These are phyloP conservation scores for Clarireedia homoeocarpa DNA, from an alignment of 2,329 filamentous ascomycete species.

Conservation along the genomic window DNA sequence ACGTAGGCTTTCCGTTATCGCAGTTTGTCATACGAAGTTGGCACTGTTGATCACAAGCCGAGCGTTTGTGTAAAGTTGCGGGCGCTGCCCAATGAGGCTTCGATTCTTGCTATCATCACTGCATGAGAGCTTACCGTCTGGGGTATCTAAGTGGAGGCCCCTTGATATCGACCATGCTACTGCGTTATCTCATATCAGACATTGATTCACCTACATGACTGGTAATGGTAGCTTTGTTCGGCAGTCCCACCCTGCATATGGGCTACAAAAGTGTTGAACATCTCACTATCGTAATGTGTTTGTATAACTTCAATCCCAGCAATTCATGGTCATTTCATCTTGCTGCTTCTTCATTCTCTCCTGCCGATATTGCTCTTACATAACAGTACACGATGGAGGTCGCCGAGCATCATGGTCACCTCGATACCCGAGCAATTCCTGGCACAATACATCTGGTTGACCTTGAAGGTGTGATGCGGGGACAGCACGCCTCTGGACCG, in stretches of 20 bases:
- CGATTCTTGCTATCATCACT: not conserved
- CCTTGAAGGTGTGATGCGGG: slow-evolving; percentile 21
- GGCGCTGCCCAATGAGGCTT: not conserved
- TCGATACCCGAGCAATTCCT: slow-evolving; percentile 17
- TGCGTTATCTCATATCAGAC: slow-evolving; percentile 3
- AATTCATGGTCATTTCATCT: too few species aligned
- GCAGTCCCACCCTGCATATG: too few species aligned
- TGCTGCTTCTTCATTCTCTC: too few species aligned
- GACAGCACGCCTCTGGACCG: slow-evolving; percentile 20
- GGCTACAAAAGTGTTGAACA: too few species aligned
- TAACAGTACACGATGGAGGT: slow-evolving; percentile 3
- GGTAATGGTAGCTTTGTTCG: too few species aligned
- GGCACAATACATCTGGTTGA: slow-evolving; percentile 29
- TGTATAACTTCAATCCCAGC: too few species aligned
- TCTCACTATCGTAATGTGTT: too few species aligned
- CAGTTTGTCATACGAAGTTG: too few species aligned
- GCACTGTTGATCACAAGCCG: too few species aligned
- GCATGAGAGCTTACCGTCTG: slow-evolving; percentile 1
- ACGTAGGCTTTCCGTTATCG: too few species aligned
- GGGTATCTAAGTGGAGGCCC: not conserved
- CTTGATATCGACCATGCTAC: not conserved
- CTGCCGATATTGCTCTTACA: too few species aligned
- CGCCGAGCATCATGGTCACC: slow-evolving; percentile 5
- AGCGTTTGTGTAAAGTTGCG: not conserved
- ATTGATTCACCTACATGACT: too few species aligned